Evolutionary conservation across 202 grass and related monocot species (phyloP).

Genomic region (Hordeum pubiflorum): DNA sequence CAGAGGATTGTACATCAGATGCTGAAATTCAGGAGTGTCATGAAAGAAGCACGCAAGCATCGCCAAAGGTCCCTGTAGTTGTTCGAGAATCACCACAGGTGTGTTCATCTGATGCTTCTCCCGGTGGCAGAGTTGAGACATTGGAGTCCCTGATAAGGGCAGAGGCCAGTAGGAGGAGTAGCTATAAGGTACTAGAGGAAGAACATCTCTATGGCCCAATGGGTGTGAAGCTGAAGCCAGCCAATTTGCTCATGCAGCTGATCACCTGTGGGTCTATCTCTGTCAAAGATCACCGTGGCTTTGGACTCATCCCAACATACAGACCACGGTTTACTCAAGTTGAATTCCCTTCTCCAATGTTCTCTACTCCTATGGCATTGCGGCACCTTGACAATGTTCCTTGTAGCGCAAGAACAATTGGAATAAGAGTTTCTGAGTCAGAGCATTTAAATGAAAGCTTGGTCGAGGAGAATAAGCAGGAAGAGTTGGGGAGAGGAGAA

Average conservation of each 20-base stretch:
- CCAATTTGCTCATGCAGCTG: constrained; percentile 86
- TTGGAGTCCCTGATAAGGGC: constrained; percentile 90
- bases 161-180: constrained; percentile 62
- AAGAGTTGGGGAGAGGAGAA: constrained; percentile 32
- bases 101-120: constrained; percentile 40
- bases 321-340: constrained; percentile 72
- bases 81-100: constrained; percentile 31
- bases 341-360: constrained; percentile 59
- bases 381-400: constrained; percentile 45
- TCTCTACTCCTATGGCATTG: constrained; percentile 53
- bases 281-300: constrained; percentile 76
- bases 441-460: constrained; percentile 55
- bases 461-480: constrained; percentile 42
- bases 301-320: constrained; percentile 73
- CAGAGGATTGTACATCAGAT: constrained; percentile 30
- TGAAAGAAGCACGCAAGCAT: not conserved
- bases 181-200: constrained; percentile 56
- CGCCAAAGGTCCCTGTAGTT: constrained; percentile 11
- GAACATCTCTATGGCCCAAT: constrained; percentile 47
- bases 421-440: constrained; percentile 41
- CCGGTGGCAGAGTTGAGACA: constrained; percentile 58
- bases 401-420: constrained; percentile 39
- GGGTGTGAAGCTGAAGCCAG: constrained; percentile 57
- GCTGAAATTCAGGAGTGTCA: constrained; percentile 36
- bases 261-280: constrained; percentile 85